Base-by-base conservation (phyloP, 2,329 filamentous ascomycete genomes). In the Hymenoscyphus infarciens region DNA sequence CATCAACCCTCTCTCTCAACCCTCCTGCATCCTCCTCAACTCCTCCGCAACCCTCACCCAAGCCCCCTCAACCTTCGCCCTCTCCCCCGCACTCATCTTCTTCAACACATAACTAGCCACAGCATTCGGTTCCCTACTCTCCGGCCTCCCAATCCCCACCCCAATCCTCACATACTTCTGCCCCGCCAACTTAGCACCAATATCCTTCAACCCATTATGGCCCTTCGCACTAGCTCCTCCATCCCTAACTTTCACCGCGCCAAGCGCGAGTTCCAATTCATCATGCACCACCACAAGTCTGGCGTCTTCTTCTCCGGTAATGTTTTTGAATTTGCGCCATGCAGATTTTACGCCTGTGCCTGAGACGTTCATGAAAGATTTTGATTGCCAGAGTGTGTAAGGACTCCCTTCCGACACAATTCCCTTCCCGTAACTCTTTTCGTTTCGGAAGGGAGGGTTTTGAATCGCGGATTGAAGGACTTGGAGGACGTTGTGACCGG, bases 131-230 rank as follows among this genome's bases (percentile, higher is more conserved):
- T 91, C 87, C 66, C 92, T 82, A 66, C 83, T 87, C 55, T 78
- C 79, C 0, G 94, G 94, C 55, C 95, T 80, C n/a, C 91, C 93
- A 77, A 98, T 97, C 0, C 95, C 95, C 13, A 98, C 79, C 0
- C 90, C 88, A 58, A 98, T 84, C 63, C 90, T 81, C 66, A 74
- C 81, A 57, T 78, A 83, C 8, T 78, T 75, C 0, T 68, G 70
- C 5, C 77, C 75, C 2, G 73, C 74, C 27, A 91, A 67, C 58
- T 73, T 77, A 19, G 79, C 77, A 61, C 85, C 81, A 59, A 88
- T 80, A 71, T 87, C 90, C 74, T 87, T 89, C 69, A 94, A 74
- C 1, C 90, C 90, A 69, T 92, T 91, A 75, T 94, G 90, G 0
- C 90, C 90, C 10, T 83, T 82, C 42, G 85, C 80, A 71, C 88